Conservation (phyloP, 2,329 filamentous ascomycete species). For the Colletotrichum gigasporum region DNA sequence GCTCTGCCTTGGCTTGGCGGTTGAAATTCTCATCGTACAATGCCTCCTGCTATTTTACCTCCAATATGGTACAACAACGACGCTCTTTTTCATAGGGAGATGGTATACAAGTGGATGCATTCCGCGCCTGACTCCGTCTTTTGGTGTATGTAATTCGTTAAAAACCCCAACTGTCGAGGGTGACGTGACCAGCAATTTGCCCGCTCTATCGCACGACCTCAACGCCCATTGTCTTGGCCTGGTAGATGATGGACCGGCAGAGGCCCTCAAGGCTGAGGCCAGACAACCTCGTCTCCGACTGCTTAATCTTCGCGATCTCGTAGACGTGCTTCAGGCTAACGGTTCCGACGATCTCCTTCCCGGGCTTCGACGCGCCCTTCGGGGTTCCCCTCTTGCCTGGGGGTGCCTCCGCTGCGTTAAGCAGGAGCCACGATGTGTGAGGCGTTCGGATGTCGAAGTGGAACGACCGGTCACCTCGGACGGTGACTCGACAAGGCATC, state of each 20-base stretch:
- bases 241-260: constrained; percentile 78
- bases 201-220: constrained; percentile 67
- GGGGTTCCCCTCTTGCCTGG: constrained; percentile 78
- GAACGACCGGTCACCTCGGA: constrained; percentile 93
- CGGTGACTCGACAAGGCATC: constrained; percentile 88
- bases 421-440: constrained; percentile 89
- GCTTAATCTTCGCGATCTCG: constrained; percentile 98
- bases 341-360: constrained; percentile 81
- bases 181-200: neutral
- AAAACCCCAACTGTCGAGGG: constrained; percentile 8
- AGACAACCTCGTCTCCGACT: constrained; percentile 77
- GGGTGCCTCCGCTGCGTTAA: constrained; percentile 82
- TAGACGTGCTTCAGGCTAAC: constrained; percentile 95
- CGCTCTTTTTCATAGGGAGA: constrained; percentile 11
- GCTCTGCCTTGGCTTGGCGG: constrained; percentile 7
- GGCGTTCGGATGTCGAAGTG: constrained; percentile 93
- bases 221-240: constrained; percentile 80
- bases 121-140: constrained; percentile 28
- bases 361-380: constrained; percentile 80
- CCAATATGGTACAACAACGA: constrained; percentile 22
- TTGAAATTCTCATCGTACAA: constrained; percentile 27
- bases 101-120: constrained; percentile 27
- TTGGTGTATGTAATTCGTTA: constrained; percentile 6
- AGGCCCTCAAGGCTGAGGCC: constrained; percentile 76
- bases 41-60: constrained; percentile 13